Percentiles rank a stretch among this genome's conserved stretches.
Conservation (phyloP, 176 grass and related monocot species). For the Zizania latifolia region DNA sequence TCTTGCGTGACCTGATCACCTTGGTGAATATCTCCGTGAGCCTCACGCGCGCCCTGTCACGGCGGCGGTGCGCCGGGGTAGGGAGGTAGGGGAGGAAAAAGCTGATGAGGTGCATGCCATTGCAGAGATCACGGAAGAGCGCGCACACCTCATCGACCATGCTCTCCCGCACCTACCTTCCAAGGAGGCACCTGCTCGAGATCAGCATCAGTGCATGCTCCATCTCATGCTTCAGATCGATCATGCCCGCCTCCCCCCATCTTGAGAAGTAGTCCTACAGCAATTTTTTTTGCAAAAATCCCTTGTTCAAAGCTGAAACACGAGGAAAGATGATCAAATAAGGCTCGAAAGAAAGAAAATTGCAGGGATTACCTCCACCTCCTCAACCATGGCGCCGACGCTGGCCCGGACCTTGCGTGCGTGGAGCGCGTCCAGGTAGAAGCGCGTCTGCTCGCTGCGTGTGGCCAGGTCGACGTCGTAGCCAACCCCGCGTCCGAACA, state of each 20-base stretch:
- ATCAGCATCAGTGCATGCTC: slow-evolving; percentile 35
- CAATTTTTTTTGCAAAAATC: neutral
- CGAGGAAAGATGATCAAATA: no score
- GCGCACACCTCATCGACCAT: slow-evolving; percentile 32
- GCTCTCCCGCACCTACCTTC: slow-evolving; percentile 37
- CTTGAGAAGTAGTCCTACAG: neutral
- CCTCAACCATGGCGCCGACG: no score
- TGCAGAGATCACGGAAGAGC: slow-evolving; percentile 31
- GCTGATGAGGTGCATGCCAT: slow-evolving; percentile 31
- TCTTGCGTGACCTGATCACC: slow-evolving; percentile 36
- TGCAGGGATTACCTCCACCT: no score
- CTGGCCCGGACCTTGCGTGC: no score
- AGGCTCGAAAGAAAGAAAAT: no score
- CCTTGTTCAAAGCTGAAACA: no score
- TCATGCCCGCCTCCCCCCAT: slow-evolving; percentile 35
- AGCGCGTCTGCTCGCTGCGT: no score
- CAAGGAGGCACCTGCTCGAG: slow-evolving; percentile 34
- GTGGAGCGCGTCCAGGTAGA: no score
- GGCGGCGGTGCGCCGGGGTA: slow-evolving; percentile 29
- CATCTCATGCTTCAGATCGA: slow-evolving; percentile 41
- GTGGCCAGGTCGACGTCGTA: no score
- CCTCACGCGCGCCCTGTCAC: slow-evolving; percentile 30
- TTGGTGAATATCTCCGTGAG: slow-evolving; percentile 37
- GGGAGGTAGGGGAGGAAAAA: slow-evolving; percentile 48
- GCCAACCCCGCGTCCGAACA: no score